Conservation (phyloP, 129 eudicot species). For the Centaurea solstitialis region DNA sequence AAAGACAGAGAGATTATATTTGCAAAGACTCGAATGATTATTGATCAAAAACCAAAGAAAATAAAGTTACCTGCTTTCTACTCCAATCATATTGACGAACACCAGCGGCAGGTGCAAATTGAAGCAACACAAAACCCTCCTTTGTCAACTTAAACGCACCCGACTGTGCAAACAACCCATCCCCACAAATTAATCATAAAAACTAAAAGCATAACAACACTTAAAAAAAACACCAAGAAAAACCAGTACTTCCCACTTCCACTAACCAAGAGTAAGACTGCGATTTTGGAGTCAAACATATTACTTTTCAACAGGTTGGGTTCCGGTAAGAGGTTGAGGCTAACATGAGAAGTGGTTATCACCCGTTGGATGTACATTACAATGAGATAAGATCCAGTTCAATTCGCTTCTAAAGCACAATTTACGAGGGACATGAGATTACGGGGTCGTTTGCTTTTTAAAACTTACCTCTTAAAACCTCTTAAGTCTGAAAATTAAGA, state of each 20-base stretch:
- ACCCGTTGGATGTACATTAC: too few relatives aligned
- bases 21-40: neutral
- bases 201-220: neutral
- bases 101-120: conserved; percentile 90
- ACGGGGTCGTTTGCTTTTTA: too few relatives aligned
- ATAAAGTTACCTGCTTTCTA: conserved; percentile 68
- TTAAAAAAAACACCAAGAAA: neutral
- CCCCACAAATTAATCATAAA: neutral
- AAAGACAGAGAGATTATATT: neutral
- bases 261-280: neutral
- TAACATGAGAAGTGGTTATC: too few relatives aligned
- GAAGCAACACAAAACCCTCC: conserved; percentile 82
- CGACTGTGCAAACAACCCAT: conserved; percentile 47
- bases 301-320: neutral
- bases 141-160: conserved; percentile 79
- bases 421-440: too few relatives aligned
- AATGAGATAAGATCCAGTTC: too few relatives aligned
- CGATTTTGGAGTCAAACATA: conserved; percentile 2
- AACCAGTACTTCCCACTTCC: neutral
- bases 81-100: conserved; percentile 93
- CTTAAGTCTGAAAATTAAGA: too few relatives aligned
- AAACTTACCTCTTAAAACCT: too few relatives aligned
- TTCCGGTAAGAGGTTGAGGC: too few relatives aligned
- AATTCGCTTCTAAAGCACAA: too few relatives aligned
- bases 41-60: neutral